Evolutionary conservation across 1,284 basidiomycete species (phyloP).

Genomic region (Puccinia novopanici): DNA sequence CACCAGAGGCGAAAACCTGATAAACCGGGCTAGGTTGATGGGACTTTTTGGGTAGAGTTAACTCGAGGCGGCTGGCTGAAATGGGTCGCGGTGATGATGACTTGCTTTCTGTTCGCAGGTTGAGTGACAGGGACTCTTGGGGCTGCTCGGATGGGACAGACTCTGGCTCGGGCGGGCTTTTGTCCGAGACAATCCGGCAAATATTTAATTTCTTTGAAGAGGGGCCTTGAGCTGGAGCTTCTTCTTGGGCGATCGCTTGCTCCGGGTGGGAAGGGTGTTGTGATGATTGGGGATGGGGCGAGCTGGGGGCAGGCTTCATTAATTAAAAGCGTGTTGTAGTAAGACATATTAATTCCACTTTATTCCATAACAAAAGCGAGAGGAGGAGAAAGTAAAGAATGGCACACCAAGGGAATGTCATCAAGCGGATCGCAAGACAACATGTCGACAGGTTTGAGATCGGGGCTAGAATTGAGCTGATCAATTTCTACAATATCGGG

Average conservation of each 20-base stretch:
- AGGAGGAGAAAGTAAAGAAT: background rate
- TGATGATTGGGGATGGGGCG: background rate
- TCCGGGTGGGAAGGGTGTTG: background rate
- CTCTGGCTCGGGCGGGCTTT: background rate
- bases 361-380: background rate
- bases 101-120: background rate
- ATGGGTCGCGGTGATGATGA: background rate
- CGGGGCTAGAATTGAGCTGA: slow-evolving; percentile 6
- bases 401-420: background rate
- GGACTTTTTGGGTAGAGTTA: background rate
- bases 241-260: background rate
- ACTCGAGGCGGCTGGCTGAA: background rate
- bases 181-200: background rate
- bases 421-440: background rate
- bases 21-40: background rate
- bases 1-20: slow-evolving; percentile 6
- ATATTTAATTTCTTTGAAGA: background rate
- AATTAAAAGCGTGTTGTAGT: background rate
- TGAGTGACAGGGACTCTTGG: background rate
- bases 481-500: background rate
- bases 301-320: no score
- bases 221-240: background rate
- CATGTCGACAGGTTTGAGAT: slow-evolving; percentile 6
- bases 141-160: background rate
- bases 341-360: background rate